Conservation (phyloP, 2,329 filamentous ascomycete genomes). For the Aspergillus flavus region DNA sequence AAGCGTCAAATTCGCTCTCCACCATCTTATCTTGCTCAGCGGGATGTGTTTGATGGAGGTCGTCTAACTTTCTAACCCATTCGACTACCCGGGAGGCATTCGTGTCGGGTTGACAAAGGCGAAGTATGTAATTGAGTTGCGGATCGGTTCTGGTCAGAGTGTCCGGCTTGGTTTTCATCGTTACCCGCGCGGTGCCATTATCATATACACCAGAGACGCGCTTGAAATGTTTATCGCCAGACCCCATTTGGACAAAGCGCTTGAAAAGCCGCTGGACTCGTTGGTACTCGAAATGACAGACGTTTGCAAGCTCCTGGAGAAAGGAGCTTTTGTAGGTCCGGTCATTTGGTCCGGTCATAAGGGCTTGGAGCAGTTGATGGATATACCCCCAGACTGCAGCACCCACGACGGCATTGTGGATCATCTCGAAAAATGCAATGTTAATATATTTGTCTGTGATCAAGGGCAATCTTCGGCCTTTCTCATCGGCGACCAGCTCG, state of each 20-base stretch:
- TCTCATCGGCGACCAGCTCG: conserved; percentile 47
- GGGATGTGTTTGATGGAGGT: not conserved
- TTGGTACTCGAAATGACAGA: conserved; percentile 49
- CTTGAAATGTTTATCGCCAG: conserved; percentile 48
- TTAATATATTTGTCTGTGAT: conserved; percentile 49
- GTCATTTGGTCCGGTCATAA: conserved; percentile 32
- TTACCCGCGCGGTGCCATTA: conserved; percentile 38
- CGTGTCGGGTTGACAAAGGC: conserved; percentile 46
- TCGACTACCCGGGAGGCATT: conserved; percentile 38
- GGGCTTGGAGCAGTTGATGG: conserved; percentile 37
- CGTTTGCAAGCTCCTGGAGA: conserved; percentile 51
- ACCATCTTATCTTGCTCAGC: not conserved
- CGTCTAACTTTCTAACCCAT: conserved; percentile 46
- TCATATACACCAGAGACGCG: conserved; percentile 39
- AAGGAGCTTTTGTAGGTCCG: conserved; percentile 34
- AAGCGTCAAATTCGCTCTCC: not conserved
- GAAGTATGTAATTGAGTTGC: conserved; percentile 49
- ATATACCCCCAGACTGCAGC: conserved; percentile 49
- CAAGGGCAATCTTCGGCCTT: conserved; percentile 42
- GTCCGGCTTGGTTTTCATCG: conserved; percentile 47
- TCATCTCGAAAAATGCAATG: conserved; percentile 45
- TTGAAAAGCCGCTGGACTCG: conserved; percentile 45
- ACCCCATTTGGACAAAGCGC: conserved; percentile 42
- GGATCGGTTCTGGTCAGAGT: conserved; percentile 41
- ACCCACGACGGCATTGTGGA: conserved; percentile 40